Conservation (phyloP, 177 flowering plant species). For the Vitis hybrid region DNA sequence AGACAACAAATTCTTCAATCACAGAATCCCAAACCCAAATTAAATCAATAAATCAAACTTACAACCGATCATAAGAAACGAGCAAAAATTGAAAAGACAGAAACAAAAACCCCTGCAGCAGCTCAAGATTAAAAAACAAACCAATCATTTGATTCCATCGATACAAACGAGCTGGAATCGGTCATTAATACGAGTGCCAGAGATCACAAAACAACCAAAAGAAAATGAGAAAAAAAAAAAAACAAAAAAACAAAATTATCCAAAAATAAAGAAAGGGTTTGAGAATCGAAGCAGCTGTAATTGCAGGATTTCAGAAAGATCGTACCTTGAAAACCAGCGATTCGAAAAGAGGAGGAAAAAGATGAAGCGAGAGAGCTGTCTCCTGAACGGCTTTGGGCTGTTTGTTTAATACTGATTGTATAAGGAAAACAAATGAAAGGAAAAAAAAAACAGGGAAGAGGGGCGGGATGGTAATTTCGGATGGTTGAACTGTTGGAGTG, state of each 20-base stretch:
- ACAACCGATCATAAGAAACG: too few species aligned
- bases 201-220: not conserved
- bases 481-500: not conserved
- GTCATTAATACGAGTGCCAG: not conserved
- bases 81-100: too few species aligned
- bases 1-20: too few species aligned
- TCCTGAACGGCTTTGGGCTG: not conserved
- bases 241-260: too few species aligned
- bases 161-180: slow-evolving; percentile 8
- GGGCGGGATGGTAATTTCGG: not conserved
- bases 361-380: not conserved
- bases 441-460: not conserved
- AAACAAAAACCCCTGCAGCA: slow-evolving; percentile 10
- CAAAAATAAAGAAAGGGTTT: too few species aligned
- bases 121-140: slow-evolving; percentile 5
- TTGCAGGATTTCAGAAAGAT: slow-evolving; percentile 1
- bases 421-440: not conserved
- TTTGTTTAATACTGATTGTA: not conserved
- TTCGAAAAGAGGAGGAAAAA: not conserved
- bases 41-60: not conserved
- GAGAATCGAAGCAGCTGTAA: too few species aligned
- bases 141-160: slow-evolving; percentile 8
- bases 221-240: too few species aligned
- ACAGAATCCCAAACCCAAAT: too few species aligned
- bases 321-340: not conserved